These are phyloP conservation scores for Populus pruinosa DNA, from an alignment of 345 rosid genomes.

Conservation along the genomic window DNA sequence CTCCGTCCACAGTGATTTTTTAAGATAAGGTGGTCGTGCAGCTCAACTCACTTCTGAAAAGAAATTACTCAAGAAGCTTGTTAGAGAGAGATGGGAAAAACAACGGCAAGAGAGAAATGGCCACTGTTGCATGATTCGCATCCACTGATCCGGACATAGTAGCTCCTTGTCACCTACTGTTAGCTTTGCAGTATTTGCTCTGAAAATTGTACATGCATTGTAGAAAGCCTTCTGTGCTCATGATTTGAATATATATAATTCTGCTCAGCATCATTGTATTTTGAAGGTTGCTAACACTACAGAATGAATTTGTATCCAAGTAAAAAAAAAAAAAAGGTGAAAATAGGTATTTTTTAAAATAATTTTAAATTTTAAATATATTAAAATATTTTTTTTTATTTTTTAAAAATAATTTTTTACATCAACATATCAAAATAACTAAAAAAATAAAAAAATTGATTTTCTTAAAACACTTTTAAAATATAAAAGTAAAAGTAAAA, in stretches of 20 bases:
- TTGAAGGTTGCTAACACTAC: background rate
- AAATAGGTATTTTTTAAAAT: no score
- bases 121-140: background rate
- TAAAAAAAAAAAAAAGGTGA: no score
- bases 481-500: no score
- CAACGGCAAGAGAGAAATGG: no score
- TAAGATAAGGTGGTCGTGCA: background rate
- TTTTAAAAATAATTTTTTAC: no score
- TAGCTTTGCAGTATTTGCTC: background rate
- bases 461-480: no score
- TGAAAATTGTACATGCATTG: background rate
- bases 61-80: no score
- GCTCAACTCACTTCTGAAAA: no score
- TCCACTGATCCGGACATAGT: background rate
- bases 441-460: no score
- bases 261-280: background rate
- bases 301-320: background rate
- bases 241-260: background rate
- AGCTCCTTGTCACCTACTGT: background rate
- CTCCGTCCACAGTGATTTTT: background rate
- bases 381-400: no score
- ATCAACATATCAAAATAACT: no score
- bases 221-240: background rate
- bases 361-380: no score
- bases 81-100: background rate